Evolutionary conservation across 2,329 filamentous ascomycete species (phyloP), one percentile per base, ranked within the genome.

Genomic region (Chaetomium olivaceum): DNA sequence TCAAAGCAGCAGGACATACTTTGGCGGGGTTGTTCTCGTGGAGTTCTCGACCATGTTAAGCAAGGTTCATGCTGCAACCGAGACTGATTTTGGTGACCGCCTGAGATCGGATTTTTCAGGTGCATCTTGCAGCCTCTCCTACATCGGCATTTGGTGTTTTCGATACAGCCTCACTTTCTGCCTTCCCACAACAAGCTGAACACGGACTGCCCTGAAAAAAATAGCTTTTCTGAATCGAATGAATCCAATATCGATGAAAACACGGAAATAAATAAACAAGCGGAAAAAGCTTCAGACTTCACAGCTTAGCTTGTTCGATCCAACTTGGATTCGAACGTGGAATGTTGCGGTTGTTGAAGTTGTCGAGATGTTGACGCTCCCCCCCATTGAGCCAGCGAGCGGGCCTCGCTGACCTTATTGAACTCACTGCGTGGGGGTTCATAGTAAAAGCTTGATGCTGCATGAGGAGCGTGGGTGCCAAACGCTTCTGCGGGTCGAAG

Each of bases 311-410:
- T 48, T 9, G 5, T 55, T 19, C 62, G 66, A 67, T 65, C 68
- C 61, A 67, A 56, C 66, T 58, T 67, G 64, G 68, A 61, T 48
- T 70, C 68, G 68, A 70, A 70, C 66, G 61, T 68, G 64, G 66
- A 68, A 66, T 64, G 66, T 68, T 61, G 63, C 64, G 66, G 63
- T 68, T 60, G 62, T 54, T 23, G 2, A 36, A 14, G 23, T 46
- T 52, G 11, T 48, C 16, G 33, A 19, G 23, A 23, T 9, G n/a
- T 16, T 2, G 66, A 70, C 64, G 68, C 66, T 67, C 68, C 67
- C 60, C 67, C 60, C 68, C 64, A 67, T 68, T 70, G 64, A 67
- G 64, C 66, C 64, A 70, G 62, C 64, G 58, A 70, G 62, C 64
- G 58, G 66, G 63, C 68, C 66, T 50, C 16, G 8, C 31, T 43